Evolutionary conservation across 495 filamentous ascomycete genomes (phyloP), one percentile per base, ranked within the genome.

Genomic region (Aspergillus nidulans): DNA sequence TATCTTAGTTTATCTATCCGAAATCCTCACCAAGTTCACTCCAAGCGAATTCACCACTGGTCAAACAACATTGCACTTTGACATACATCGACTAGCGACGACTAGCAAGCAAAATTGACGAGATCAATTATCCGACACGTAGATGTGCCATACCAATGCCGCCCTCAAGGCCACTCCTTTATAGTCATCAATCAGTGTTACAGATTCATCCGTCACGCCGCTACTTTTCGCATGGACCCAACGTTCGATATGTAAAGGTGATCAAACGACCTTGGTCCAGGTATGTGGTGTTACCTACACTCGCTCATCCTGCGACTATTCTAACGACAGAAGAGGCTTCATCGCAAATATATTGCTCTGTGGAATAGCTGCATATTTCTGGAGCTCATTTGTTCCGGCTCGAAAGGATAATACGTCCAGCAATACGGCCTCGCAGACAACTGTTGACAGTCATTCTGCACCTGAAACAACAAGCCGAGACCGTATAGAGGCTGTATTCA

Each of bases 401-500:
- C 70, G 61, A 59, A 70, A 77, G 18, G n/a, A 39, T 39, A 39
- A 18, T n/a, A 12, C 32, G 15, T 8, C 13, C 15, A 4, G n/a
- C 15, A 8, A 39, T 39, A n/a, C 18, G 15, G 12, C 16, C 1
- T 39, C 36, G n/a, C 36, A 8, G 8, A 66, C 53, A 50, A 21
- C 18, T 63, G 42, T 18, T 39, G 28, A 52, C 52, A 49, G 54
- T 6, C 38, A 21, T 4, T 52, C 41, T 25, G 21, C 42, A 4
- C 36, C 19, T 24, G 41, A 28, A n/a, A 8, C 1, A 30, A 38
- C 10, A 44, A 25, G 2, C 13, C 21, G 13, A n/a, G 4, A 7
- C 45, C 24, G 18, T 58, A 61, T 77, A 41, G 66, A 70, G 32
- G 57, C 61, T 12, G 54, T 84, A 1, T 91, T 92, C 60, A 80